phyloP scores from a whole-genome alignment of 164 flowering plant species.

The Magnolia officinalis region DNA sequence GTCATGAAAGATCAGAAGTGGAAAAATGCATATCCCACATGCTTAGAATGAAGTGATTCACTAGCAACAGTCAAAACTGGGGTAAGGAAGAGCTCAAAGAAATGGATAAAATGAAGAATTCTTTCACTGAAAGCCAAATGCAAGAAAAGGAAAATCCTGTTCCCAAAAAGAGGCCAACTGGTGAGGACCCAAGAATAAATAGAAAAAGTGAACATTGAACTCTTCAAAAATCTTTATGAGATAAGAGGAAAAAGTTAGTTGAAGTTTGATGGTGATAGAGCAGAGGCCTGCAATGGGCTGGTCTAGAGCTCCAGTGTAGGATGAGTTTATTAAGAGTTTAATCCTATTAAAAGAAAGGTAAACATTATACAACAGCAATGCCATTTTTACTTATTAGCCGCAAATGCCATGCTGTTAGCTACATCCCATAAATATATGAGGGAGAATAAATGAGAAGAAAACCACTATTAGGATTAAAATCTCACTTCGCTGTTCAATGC shows the following conservation, averaged over 20 bases:
- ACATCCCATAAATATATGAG: neutral
- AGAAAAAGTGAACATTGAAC: neutral
- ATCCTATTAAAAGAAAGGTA: neutral
- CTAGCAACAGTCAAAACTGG: no score
- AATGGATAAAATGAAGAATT: no score
- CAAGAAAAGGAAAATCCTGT: no score
- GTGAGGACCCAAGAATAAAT: neutral
- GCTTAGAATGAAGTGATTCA: no score
- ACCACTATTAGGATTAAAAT: neutral
- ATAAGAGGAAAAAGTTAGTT: neutral
- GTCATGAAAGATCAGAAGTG: no score
- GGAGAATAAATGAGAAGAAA: neutral
- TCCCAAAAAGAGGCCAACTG: neutral
- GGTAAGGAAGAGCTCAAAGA: no score
- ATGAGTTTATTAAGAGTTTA: neutral
- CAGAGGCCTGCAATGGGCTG: neutral
- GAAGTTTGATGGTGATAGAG: neutral
- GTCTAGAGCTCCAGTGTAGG: neutral
- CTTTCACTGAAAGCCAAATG: no score
- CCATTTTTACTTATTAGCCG: neutral
- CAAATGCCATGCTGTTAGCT: neutral
- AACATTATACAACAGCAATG: neutral
- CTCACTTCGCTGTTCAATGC: slow-evolving; percentile 43
- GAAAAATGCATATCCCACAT: no score
- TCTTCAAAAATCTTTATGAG: neutral